Evolutionary conservation across 768 basidiomycete species (phyloP), one percentile per base, ranked within the genome.

Genomic region (Auricularia auricula-judae): DNA sequence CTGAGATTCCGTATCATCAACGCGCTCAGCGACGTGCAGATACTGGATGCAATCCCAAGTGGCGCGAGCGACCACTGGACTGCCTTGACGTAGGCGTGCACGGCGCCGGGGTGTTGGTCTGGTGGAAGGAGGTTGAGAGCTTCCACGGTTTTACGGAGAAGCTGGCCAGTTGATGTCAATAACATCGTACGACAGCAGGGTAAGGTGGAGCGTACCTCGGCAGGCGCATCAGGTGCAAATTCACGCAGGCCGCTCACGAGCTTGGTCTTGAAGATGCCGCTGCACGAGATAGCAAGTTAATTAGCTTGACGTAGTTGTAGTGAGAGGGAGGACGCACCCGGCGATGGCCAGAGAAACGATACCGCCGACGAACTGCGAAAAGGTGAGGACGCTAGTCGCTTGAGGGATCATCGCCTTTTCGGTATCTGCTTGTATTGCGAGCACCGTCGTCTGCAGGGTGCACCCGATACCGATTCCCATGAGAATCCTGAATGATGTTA

Each of bases 381-480:
- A 71, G 10, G 65, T 64, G 21, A 71, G 61, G 43, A 73, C 58
- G 12, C 71, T 68, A 1, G 70, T 73, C 14, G 70, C 71, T 64
- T 69, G 70, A 4, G 71, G 68, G 39, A 71, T 66, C 21, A 67
- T 62, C 39, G 65, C 64, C 62, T 68, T 66, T 29, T 65, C 71
- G 51, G 62, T 72, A 54, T 71, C 72, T 12, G 71, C 67, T 58
- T 73, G 71, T 29, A 65, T 65, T 39, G 67, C 62, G n/a, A 71
- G 63, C 63, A 70, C 34, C 7, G 70, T 66, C 66, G 76, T 77
- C 68, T 77, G 77, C 62, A 77, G 63, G 21, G 60, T 36, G 29
- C 65, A 60, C n/a, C 78, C 79, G 62, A 78, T 69, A 23, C 80
- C 78, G 29, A 74, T 65, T 14, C 76, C 77, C 36, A 78, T 61